Evolutionary conservation across 495 filamentous ascomycete genomes (phyloP), one percentile per base, ranked within the genome.

Genomic region (Oleoguttula mirabilis): DNA sequence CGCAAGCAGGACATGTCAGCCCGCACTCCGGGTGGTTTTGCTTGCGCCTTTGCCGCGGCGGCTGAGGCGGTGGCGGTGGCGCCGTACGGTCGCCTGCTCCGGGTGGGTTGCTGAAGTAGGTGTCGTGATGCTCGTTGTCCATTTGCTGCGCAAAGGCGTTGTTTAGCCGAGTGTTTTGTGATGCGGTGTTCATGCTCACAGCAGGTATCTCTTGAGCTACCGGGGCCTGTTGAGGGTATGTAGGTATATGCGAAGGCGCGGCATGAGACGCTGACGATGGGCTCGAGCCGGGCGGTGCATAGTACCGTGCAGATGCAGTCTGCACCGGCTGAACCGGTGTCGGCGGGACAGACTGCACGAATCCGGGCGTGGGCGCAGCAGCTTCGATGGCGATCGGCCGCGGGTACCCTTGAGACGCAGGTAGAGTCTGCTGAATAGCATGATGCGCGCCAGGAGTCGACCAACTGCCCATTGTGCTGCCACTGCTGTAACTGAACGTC

Each of bases 61-160:
- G n/a, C n/a, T n/a, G n/a, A n/a, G n/a, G n/a, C n/a, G n/a, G n/a
- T n/a, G n/a, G n/a, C n/a, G n/a, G n/a, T n/a, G n/a, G n/a, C n/a
- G 36, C 19, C 21, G 20, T 10, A 4, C 22, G 20, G 23, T 43
- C 40, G 8, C 15, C 15, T 20, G 28, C 40, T 19, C 33, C 41
- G n/a, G 32, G 33, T 14, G 33, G 41, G 19, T 45, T 30, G 21
- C 32, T 30, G 41, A 45, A 45, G 34, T 38, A 45, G 4, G 41
- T 45, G 6, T 45, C 33, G 12, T 36, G 32, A 11, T 28, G 25
- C 7, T 28, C 25, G 25, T 28, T n/a, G 25, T 28, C 25, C 25
- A 45, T 22, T 24, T 35, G 40, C 31, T 35, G 40, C 19, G 16
- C 10, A 15, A 43, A 35, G 20, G 40, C 31, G 19, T 43, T 24